These are phyloP conservation scores for Dalbergia oliveri DNA, from an alignment of 306 rosid species.

Conservation along the genomic window DNA sequence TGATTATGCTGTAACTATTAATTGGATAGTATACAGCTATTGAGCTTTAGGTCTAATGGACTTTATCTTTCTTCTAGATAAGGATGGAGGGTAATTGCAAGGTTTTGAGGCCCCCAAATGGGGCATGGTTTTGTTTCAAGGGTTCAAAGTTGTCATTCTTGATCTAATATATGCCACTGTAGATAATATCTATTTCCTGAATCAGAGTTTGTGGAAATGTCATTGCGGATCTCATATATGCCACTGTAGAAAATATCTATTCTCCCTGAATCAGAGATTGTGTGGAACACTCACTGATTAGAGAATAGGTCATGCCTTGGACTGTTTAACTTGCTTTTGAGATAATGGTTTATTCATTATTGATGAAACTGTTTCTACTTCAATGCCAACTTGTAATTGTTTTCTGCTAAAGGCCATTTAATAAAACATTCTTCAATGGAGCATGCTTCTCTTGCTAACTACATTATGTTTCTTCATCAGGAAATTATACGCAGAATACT, in stretches of 20 bases:
- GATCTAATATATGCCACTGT: no score
- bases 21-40: not conserved
- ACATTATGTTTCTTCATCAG: slow-evolving; percentile 56
- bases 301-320: slow-evolving; percentile 10
- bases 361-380: slow-evolving; percentile 33
- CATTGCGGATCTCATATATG: slow-evolving; percentile 8
- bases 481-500: slow-evolving; percentile 73
- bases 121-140: not conserved
- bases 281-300: slow-evolving; percentile 19
- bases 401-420: slow-evolving; percentile 13
- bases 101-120: not conserved
- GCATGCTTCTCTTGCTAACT: slow-evolving; percentile 36
- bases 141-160: slow-evolving; percentile 6
- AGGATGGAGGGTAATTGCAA: slow-evolving; percentile 17
- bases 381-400: slow-evolving; percentile 15
- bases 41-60: slow-evolving; percentile 10
- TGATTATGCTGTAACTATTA: not conserved
- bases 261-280: slow-evolving; percentile 25
- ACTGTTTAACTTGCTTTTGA: slow-evolving; percentile 23
- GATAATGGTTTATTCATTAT: slow-evolving; percentile 27
- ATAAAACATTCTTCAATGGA: slow-evolving; percentile 13
- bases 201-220: no score
- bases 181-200: no score
- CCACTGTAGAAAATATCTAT: slow-evolving; percentile 11
- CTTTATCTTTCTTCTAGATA: slow-evolving; percentile 11